Base-by-base conservation (phyloP, 345 rosid species). In the Aegle marmelos region DNA sequence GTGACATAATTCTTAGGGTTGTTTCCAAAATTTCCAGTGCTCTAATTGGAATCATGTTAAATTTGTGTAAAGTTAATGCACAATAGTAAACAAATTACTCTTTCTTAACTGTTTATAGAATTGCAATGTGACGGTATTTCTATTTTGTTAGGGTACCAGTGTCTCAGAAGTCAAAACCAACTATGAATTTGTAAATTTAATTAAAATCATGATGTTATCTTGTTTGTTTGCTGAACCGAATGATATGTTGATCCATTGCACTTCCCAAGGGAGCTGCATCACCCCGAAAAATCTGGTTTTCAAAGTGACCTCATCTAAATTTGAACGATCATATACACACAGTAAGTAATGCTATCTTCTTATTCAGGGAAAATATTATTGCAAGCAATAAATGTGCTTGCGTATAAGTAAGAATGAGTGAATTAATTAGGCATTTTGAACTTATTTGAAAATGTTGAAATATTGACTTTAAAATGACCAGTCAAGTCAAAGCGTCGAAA, bases 401-500 rank as follows among this genome's bases (percentile, higher is more conserved):
- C 14, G 34, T 33, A 0, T 4, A 61, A 75, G n/a, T 37, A 24
- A 5, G 68, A 21, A 14, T 14, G 54, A 6, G 17, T 45, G 7
- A 9, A 14, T 3, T 41, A 11, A 41, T 50, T 21, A 25, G 24
- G 60, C 54, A 50, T 48, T 68, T 41, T 50, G 59, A 48, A 48
- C 2, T 13, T 1, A 9, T 48, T 14, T 2, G 68, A 74, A 48
- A 13, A 45, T 22, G 70, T n/a, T 30, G 66, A 65, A n/a, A 22
- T 22, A 10, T 48, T 69, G 50, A 63, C 30, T n/a, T 24, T 5
- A 39, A 60, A 17, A 13, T 9, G 30, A 16, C 13, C 2, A 5
- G 78, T 65, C 72, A 53, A 76, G 72, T 76, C 72, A 33, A 76
- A 64, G 24, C 31, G 64, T 64, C 70, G n/a, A 14, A 50, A 70